These are phyloP conservation scores for Puya raimondii DNA, from an alignment of 176 grass and related monocot species.

Conservation along the genomic window DNA sequence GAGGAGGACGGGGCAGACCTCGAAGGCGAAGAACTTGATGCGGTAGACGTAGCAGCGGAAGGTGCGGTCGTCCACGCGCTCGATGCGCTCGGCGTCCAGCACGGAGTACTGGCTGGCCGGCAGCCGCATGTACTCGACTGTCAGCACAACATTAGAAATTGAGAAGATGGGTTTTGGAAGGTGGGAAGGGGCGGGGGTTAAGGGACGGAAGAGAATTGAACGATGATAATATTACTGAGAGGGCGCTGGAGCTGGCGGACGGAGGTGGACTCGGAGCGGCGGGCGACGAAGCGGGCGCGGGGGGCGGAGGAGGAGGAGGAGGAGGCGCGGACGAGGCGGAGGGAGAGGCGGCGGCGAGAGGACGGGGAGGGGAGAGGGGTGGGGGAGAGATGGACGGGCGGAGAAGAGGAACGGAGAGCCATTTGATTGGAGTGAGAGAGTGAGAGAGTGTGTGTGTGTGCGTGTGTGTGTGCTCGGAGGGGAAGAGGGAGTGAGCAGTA, in stretches of 20 bases:
- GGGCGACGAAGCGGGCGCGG: slow-evolving; percentile 72
- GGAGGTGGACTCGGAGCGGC: slow-evolving; percentile 60
- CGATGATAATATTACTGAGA: slow-evolving; percentile 34
- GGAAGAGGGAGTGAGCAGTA: neutral
- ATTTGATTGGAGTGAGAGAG: neutral
- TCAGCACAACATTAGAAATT: neutral
- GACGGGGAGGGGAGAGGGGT: slow-evolving; percentile 19
- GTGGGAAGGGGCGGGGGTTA: too few species aligned
- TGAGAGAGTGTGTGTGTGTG: too few species aligned
- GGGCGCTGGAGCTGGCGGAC: slow-evolving; percentile 68
- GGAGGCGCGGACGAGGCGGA: slow-evolving; percentile 27
- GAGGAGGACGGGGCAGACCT: slow-evolving; percentile 90
- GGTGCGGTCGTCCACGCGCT: slow-evolving; percentile 75
- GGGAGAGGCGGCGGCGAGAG: slow-evolving; percentile 2
- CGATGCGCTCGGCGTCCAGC: slow-evolving; percentile 93
- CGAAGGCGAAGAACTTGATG: slow-evolving; percentile 86
- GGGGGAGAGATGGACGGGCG: neutral
- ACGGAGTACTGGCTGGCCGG: slow-evolving; percentile 97
- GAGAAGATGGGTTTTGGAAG: too few species aligned
- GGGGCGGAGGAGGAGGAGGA: slow-evolving; percentile 50
- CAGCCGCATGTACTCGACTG: slow-evolving; percentile 93
- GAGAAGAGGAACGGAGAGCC: neutral
- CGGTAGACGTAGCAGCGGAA: slow-evolving; percentile 93
- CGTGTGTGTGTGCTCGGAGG: accelerated
- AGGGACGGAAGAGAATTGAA: too few species aligned